phyloP scores from a whole-genome alignment of 2,329 filamentous ascomycete species.

The Penicillium sp. region DNA sequence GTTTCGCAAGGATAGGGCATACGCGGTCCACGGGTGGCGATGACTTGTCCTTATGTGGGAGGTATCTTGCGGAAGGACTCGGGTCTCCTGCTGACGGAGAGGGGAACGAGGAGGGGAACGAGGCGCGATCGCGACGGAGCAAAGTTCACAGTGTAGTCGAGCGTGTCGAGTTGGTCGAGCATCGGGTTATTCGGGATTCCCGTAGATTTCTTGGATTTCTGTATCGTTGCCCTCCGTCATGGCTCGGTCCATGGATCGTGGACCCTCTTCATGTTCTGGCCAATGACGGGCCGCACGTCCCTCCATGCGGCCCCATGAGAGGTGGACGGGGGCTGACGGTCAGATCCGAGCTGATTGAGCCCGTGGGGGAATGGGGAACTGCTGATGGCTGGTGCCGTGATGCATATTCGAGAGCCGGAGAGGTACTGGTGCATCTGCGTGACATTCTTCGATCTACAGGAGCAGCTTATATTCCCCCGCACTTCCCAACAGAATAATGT shows the following conservation, averaged over 20 bases:
- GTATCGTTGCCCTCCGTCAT: conserved; percentile 21
- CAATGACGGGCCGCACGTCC: conserved; percentile 45
- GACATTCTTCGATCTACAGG: conserved; percentile 6
- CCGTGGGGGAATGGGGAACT: conserved; percentile 27
- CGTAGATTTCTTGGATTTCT: conserved; percentile 7
- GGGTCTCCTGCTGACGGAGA: conserved; percentile 2
- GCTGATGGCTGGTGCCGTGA: neutral
- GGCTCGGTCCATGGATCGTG: conserved; percentile 29
- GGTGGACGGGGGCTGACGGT: conserved; percentile 25
- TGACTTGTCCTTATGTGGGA: conserved; percentile 19
- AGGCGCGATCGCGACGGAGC: neutral
- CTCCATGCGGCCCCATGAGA: conserved; percentile 47
- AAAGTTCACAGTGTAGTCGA: neutral
- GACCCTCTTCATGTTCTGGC: conserved; percentile 22
- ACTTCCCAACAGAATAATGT: neutral
- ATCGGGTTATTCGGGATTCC: neutral
- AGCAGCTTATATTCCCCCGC: conserved; percentile 5
- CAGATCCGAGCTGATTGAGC: conserved; percentile 17
- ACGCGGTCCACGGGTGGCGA: conserved; percentile 35
- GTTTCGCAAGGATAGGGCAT: conserved; percentile 15
- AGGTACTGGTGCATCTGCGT: neutral
- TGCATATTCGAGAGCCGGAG: neutral
- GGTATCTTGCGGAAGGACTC: neutral
- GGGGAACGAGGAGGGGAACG: neutral
- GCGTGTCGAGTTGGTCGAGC: conserved; percentile 6